Evolutionary conservation across 2,329 filamentous ascomycete species (phyloP).

Genomic region (Botrytis medusae): DNA sequence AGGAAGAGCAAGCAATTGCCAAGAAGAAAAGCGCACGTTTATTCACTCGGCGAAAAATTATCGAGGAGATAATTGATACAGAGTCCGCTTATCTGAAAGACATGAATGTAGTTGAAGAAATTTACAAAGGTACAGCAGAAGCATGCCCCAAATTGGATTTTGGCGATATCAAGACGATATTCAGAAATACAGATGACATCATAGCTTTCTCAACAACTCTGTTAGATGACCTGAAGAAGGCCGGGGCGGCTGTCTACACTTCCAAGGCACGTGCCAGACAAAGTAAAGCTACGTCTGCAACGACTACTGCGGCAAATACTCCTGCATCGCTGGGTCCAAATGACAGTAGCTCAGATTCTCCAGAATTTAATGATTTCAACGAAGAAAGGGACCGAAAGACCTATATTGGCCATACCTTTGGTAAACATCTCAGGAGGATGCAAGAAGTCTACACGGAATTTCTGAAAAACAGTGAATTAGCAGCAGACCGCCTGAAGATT

Average conservation of each 20-base stretch:
- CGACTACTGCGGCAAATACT: slow-evolving; percentile 20
- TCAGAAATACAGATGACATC: slow-evolving; percentile 89
- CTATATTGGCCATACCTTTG: slow-evolving; percentile 37
- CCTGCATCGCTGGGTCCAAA: slow-evolving; percentile 26
- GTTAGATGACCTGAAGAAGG: slow-evolving; percentile 75
- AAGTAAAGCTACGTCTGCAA: slow-evolving; percentile 24
- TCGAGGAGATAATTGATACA: slow-evolving; percentile 91
- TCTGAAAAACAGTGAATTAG: slow-evolving; percentile 61
- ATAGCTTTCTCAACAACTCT: slow-evolving; percentile 83
- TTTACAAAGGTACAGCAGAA: slow-evolving; percentile 91
- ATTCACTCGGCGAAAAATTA: slow-evolving; percentile 75
- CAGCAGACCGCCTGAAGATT: slow-evolving; percentile 59
- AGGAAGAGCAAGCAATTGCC: slow-evolving; percentile 45
- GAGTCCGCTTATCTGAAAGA: slow-evolving; percentile 89
- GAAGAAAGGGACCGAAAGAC: slow-evolving; percentile 39
- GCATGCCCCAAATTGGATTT: slow-evolving; percentile 75
- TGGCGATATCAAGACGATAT: slow-evolving; percentile 85
- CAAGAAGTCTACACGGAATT: slow-evolving; percentile 61
- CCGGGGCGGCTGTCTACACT: slow-evolving; percentile 77
- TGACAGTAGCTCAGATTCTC: slow-evolving; percentile 33
- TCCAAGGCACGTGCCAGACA: slow-evolving; percentile 45
- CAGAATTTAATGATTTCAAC: slow-evolving; percentile 34
- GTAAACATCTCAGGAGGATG: slow-evolving; percentile 57
- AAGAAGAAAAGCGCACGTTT: slow-evolving; percentile 68
- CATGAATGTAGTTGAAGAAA: slow-evolving; percentile 96